phyloP scores from a whole-genome alignment of 2,329 filamentous ascomycete genomes.

The Apiospora hydei region DNA sequence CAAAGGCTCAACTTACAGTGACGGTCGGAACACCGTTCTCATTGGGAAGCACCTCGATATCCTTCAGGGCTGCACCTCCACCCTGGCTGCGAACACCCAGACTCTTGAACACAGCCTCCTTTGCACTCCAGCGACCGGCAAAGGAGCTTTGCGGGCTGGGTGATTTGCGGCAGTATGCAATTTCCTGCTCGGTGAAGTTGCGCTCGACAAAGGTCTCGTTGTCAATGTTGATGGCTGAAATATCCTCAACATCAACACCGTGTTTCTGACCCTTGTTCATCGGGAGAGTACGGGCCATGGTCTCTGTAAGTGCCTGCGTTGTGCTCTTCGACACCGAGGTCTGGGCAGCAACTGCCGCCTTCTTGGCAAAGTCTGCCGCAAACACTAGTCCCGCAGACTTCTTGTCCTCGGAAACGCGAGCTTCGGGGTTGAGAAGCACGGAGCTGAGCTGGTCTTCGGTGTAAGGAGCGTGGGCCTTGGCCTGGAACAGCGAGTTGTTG shows the following conservation, averaged over 20 bases:
- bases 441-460: constrained; percentile 84
- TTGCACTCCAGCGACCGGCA: constrained; percentile 94
- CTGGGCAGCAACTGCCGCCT: constrained; percentile 57
- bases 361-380: constrained; percentile 72
- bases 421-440: constrained; percentile 93
- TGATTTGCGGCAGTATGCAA: constrained; percentile 83
- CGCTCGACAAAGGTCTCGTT: constrained; percentile 94
- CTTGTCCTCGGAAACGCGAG: constrained; percentile 84
- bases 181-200: constrained; percentile 89
- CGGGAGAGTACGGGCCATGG: constrained; percentile 69
- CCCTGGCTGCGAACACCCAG: constrained; percentile 87
- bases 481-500: constrained; percentile 97
- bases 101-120: constrained; percentile 98
- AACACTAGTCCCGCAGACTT: constrained; percentile 83
- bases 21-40: constrained; percentile 85
- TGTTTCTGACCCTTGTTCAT: constrained; percentile 71
- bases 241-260: constrained; percentile 92
- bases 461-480: constrained; percentile 92
- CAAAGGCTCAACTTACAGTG: constrained; percentile 65
- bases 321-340: constrained; percentile 65
- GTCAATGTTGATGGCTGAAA: constrained; percentile 86
- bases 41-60: constrained; percentile 90
- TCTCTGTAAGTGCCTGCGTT: constrained; percentile 74
- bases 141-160: constrained; percentile 87
- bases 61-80: constrained; percentile 86